Conservation (phyloP, 257 asterid species). For the Solanum microdontum region DNA sequence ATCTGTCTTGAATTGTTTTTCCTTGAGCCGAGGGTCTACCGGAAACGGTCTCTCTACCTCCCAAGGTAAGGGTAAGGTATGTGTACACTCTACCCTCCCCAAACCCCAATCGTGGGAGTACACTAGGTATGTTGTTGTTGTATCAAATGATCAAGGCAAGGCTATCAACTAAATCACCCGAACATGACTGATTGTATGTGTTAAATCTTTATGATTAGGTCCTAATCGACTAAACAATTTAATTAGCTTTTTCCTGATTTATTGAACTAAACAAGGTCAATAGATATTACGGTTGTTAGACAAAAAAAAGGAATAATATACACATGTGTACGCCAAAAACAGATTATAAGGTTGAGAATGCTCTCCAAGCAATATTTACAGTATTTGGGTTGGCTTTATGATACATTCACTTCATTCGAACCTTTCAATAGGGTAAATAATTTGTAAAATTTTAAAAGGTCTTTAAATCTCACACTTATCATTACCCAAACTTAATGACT, state of each 20-base stretch:
- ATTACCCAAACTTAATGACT: not conserved
- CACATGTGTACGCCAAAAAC: not conserved
- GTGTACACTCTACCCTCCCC: not conserved
- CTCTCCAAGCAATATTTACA: not conserved
- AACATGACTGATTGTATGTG: not conserved
- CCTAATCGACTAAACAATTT: not conserved
- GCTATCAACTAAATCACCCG: not conserved
- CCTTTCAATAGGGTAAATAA: not conserved
- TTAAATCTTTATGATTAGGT: not conserved
- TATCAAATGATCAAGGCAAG: not conserved
- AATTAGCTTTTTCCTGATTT: not conserved
- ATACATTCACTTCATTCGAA: not conserved
- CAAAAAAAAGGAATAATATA: not conserved
- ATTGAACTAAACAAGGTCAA: not conserved
- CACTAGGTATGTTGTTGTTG: not conserved
- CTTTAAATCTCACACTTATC: not conserved
- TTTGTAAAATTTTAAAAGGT: not conserved
- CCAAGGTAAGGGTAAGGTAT: not conserved
- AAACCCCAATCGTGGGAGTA: not conserved
- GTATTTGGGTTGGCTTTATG: not conserved
- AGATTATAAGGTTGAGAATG: not conserved
- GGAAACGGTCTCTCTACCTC: not conserved
- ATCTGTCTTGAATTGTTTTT: not conserved
- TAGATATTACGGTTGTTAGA: not conserved
- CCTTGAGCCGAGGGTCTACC: not conserved